Conservation (phyloP, 2,329 filamentous ascomycete genomes). For the Davidsoniella neocaledoniae region DNA sequence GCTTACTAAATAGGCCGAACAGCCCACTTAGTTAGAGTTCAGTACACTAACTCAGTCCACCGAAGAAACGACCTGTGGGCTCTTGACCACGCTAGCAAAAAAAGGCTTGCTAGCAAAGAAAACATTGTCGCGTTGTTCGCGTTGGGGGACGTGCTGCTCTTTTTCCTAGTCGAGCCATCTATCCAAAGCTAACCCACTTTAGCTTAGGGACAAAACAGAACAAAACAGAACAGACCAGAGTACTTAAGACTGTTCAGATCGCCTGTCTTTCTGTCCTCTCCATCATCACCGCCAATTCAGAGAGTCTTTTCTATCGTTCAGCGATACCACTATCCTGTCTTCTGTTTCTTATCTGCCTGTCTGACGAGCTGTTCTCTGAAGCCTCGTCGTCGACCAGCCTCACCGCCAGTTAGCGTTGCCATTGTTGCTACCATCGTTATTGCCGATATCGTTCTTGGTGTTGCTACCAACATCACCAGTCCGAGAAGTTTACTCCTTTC, state of each 20-base stretch:
- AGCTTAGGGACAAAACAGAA: background rate
- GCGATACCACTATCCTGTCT: background rate
- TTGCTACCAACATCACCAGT: background rate
- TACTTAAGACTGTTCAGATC: conserved; percentile 3
- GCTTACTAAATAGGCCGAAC: too few relatives aligned
- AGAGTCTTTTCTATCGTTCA: background rate
- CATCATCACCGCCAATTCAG: conserved; percentile 14
- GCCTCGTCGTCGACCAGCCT: background rate
- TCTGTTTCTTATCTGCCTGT: background rate
- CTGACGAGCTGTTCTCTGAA: background rate
- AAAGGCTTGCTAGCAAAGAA: background rate
- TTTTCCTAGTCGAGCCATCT: background rate
- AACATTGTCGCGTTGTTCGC: conserved; percentile 8
- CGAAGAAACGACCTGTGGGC: too few relatives aligned
- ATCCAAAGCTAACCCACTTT: conserved; percentile 1
- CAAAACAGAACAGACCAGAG: background rate
- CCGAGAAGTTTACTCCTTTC: conserved; percentile 5
- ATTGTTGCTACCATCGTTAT: background rate
- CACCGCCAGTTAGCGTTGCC: background rate
- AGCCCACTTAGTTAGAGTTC: too few relatives aligned
- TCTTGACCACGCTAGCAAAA: too few relatives aligned
- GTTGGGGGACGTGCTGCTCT: conserved; percentile 1
- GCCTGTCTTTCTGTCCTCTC: conserved; percentile 14
- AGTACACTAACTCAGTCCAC: too few relatives aligned
- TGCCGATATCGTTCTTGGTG: background rate